Percentiles rank a stretch among this genome's conserved stretches.
Evolutionary conservation across 2,329 filamentous ascomycete species (phyloP).

Genomic region (Neurospora crassa): DNA sequence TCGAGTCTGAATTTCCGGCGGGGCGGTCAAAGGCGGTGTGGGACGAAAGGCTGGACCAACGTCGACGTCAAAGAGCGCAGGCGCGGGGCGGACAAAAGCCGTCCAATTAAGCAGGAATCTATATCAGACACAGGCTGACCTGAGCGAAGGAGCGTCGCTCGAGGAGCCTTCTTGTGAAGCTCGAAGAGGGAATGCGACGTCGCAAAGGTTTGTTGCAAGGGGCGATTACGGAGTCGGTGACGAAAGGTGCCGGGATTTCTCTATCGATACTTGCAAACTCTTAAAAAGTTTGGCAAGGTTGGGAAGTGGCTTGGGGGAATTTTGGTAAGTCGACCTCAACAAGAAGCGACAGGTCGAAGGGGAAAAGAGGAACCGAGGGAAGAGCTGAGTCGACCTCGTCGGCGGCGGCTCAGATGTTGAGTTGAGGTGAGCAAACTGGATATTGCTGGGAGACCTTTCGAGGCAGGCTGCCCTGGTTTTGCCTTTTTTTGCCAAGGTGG

Average conservation of each 20-base stretch:
- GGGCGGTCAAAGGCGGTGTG: conserved; percentile 10
- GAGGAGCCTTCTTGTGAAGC: conserved; percentile 2
- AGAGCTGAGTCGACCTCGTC: not conserved
- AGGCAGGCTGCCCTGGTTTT: not conserved
- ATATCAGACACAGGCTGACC: conserved; percentile 4
- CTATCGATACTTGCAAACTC: not conserved
- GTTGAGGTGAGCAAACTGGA: not conserved
- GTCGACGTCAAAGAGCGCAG: conserved; percentile 7
- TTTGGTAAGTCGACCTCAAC: not conserved
- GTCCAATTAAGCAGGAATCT: conserved; percentile 14
- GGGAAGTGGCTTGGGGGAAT: not conserved
- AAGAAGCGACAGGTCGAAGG: not conserved
- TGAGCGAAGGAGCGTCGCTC: conserved; percentile 10
- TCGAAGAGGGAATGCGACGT: not conserved
- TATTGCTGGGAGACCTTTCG: not conserved
- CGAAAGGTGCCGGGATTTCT: not conserved
- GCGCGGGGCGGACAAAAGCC: not conserved
- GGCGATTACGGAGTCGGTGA: not conserved
- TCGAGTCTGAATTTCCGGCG: not conserved
- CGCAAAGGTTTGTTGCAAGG: not conserved
- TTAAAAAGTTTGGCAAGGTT: not conserved
- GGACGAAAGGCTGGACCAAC: conserved; percentile 5
- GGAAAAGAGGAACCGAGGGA: not conserved
- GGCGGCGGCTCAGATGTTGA: not conserved
- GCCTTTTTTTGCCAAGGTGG: not conserved